Base-by-base conservation (phyloP, 225 moss, liverwort and hornwort genomes). In the Lunularia cruciata region DNA sequence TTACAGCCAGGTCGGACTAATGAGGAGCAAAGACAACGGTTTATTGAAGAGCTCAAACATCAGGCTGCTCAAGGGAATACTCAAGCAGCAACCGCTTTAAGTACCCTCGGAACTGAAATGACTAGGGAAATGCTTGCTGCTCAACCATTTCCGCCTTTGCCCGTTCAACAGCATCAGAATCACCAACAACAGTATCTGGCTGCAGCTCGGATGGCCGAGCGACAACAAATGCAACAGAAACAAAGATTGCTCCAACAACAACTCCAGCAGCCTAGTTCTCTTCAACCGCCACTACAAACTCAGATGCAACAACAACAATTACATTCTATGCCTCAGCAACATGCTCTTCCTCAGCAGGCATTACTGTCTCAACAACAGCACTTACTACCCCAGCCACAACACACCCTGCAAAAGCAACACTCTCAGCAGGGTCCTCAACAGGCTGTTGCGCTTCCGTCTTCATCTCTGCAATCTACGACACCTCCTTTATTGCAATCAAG, bases 81-180 rank as follows among this genome's bases (percentile, higher is more conserved):
- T 72, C 89, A 94, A 77, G 82, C 89, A 45, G 89, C 86, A 68
- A 83, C 83, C 31, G 80, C 83, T 36, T 74, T 94, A 38, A 83
- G 65, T 26, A 84, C 47, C 73, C 51, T 89, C 8, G 80, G 71
- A 60, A 70, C 77, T 70, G 87, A 90, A 6, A 66, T 87, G 70
- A 83, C 83, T 31, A 76, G 63, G 25, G 55, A 87, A 2, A 59
- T 89, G 81, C 73, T 74, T 18, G 75, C 85, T 33, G 72, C 83
- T 65, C 86, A 85, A 76, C 74, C 36, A 36, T 78, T 85, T 75
- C 77, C 84, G 28, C 79, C 74, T 61, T 76, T 79, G 46, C 84
- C 84, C 40, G 81, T 76, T 37, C 84, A 78, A 46, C 84, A 71
- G 58, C 77, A 57, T 40, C 83, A 75, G 40, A 71, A 31, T 4